A percentile compares a stretch with the other conserved stretches of the same genome.
phyloP scores from a whole-genome alignment of 139 green algal species.

The Desmodesmus armatus region DNA sequence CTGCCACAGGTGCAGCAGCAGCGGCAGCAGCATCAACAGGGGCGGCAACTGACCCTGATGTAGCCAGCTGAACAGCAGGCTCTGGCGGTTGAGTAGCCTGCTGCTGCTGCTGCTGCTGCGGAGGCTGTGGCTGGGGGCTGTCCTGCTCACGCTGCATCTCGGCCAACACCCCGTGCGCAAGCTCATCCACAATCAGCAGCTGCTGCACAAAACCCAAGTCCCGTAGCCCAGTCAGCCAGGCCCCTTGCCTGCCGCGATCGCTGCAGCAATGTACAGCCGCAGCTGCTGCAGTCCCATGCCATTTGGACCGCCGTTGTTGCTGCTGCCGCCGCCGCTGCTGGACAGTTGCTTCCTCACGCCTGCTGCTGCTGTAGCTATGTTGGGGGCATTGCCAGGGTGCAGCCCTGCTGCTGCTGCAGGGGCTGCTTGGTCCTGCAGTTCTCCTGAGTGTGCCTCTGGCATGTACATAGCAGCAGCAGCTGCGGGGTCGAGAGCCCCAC shows the following conservation, averaged over 20 bases:
- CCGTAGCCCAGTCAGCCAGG: neutral
- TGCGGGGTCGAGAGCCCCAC: neutral
- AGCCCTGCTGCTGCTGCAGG: neutral
- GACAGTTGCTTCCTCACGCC: neutral
- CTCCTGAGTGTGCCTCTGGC: neutral
- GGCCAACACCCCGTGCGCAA: neutral
- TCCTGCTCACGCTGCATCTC: neutral
- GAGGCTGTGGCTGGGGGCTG: neutral
- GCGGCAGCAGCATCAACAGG: no score
- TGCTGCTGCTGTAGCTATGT: no score
- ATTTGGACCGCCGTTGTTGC: neutral
- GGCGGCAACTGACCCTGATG: no score
- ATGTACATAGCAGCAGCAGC: neutral
- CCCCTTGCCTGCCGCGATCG: neutral
- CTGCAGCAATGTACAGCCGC: conserved; percentile 16
- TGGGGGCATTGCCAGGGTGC: no score
- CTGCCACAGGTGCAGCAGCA: no score
- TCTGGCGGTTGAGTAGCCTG: no score
- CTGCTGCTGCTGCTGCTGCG: neutral
- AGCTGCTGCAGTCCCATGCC: conserved; percentile 21
- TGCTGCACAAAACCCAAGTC: conserved; percentile 33
- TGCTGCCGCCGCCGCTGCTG: neutral
- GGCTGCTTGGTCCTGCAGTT: neutral
- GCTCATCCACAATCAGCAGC: conserved; percentile 40
- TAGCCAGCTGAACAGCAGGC: no score